phyloP scores from a whole-genome alignment of 257 asterid species.

The Fraxinus cuspidata region DNA sequence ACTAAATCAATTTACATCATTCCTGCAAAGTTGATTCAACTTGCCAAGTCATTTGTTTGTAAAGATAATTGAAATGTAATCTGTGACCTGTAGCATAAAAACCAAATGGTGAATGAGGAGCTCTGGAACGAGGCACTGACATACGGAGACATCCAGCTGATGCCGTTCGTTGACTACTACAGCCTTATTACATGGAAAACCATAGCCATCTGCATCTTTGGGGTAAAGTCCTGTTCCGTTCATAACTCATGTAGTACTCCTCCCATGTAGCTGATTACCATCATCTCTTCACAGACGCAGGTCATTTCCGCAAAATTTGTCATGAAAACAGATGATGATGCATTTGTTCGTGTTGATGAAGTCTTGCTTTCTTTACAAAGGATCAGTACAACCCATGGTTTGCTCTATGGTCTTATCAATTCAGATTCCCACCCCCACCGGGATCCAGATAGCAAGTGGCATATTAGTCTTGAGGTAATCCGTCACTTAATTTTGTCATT shows the following conservation, averaged over 20 bases:
- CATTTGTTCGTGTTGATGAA: constrained; percentile 96
- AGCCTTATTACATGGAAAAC: constrained; percentile 94
- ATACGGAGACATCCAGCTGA: constrained; percentile 81
- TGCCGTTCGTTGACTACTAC: constrained; percentile 97
- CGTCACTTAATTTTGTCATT: constrained; percentile 19
- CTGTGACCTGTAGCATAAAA: constrained; percentile 75
- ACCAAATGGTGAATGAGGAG: constrained; percentile 94
- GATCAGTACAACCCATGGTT: constrained; percentile 53
- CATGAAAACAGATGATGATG: constrained; percentile 99
- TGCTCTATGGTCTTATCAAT: constrained; percentile 92
- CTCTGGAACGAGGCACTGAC: constrained; percentile 94
- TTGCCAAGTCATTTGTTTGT: not conserved
- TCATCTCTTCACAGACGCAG: constrained; percentile 73
- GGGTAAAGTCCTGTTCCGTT: constrained; percentile 69
- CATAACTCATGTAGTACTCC: constrained; percentile 27
- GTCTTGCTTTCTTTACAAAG: constrained; percentile 62
- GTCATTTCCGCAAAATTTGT: constrained; percentile 75
- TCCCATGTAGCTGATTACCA: constrained; percentile 39
- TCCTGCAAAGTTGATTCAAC: not conserved
- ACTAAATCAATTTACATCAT: not conserved
- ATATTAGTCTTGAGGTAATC: constrained; percentile 83
- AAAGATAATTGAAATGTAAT: constrained; percentile 11
- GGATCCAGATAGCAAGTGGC: constrained; percentile 92
- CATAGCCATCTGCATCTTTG: constrained; percentile 81
- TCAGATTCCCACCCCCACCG: constrained; percentile 85